These are phyloP conservation scores for Drosera capensis DNA, from an alignment of 148 eudicot species.

Conservation along the genomic window DNA sequence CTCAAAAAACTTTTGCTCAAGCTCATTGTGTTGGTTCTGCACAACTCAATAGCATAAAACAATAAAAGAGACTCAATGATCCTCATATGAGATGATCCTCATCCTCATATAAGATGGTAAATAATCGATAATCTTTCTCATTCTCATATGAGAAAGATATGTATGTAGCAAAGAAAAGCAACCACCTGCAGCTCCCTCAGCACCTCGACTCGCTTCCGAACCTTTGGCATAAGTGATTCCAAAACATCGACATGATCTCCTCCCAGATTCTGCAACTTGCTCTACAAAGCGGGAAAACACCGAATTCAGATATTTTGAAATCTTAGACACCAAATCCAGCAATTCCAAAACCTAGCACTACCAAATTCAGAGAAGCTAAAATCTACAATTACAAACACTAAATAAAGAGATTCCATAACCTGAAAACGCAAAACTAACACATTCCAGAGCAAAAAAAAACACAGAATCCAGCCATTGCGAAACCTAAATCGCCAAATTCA, in stretches of 20 bases:
- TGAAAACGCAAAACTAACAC: too few relatives aligned
- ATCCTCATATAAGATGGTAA: background rate
- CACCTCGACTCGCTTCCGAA: slow-evolving; percentile 69
- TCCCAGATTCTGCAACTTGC: slow-evolving; percentile 75
- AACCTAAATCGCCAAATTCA: too few relatives aligned
- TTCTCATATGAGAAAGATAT: too few relatives aligned
- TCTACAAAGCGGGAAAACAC: slow-evolving; percentile 19
- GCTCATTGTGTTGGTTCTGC: slow-evolving; percentile 75
- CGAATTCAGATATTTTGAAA: background rate
- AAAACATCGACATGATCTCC: slow-evolving; percentile 54
- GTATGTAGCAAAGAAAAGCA: background rate
- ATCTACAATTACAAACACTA: too few relatives aligned
- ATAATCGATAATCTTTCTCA: background rate
- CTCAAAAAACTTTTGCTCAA: slow-evolving; percentile 75
- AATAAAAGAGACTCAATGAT: background rate
- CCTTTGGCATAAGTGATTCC: slow-evolving; percentile 42
- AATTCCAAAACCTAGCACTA: slow-evolving; percentile 4
- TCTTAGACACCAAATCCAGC: background rate
- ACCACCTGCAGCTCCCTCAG: slow-evolving; percentile 61
- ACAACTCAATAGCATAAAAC: slow-evolving; percentile 1
- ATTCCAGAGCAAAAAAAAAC: too few relatives aligned
- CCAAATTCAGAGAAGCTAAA: background rate
- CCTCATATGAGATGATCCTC: background rate
- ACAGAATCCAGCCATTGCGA: too few relatives aligned
- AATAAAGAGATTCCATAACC: too few relatives aligned